These are phyloP conservation scores for Termitomyces sp. DNA, from an alignment of 768 basidiomycete genomes.

Conservation along the genomic window DNA sequence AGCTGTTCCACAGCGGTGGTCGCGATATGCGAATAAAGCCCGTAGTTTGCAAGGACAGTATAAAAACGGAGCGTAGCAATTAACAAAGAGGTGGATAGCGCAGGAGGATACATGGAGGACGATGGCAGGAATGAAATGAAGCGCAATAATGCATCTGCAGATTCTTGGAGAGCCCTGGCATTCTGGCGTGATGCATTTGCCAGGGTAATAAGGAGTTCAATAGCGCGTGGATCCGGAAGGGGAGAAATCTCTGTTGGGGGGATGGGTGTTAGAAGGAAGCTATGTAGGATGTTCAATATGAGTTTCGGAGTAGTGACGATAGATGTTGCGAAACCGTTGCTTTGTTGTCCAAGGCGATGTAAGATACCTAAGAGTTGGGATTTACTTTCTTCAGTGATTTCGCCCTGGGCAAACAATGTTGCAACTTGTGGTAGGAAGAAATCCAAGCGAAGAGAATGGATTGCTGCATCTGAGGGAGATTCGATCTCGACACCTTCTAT, in stretches of 20 bases:
- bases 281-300: constrained; percentile 42
- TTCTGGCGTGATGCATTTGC: constrained; percentile 62
- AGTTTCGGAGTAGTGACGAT: constrained; percentile 50
- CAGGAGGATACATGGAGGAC: constrained; percentile 30
- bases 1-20: constrained; percentile 59
- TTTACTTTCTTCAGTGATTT: constrained; percentile 42
- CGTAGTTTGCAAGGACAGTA: constrained; percentile 64
- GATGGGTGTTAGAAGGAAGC: constrained; percentile 53
- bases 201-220: constrained; percentile 53
- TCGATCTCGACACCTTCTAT: constrained; percentile 46
- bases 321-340: constrained; percentile 41
- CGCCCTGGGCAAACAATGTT: constrained; percentile 30
- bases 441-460: constrained; percentile 29
- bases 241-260: constrained; percentile 28
- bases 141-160: constrained; percentile 63
- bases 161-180: constrained; percentile 49
- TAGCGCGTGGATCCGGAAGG: constrained; percentile 41
- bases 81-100: constrained; percentile 45
- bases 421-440: constrained; percentile 46
- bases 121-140: constrained; percentile 59
- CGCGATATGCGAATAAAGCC: constrained; percentile 66
- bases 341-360: constrained; percentile 56
- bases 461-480: constrained; percentile 19
- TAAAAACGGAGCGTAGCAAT: constrained; percentile 59
- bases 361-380: constrained; percentile 53